Base-by-base conservation (phyloP, 805 yeast genomes). In the Metschnikowia santaceciliae region DNA sequence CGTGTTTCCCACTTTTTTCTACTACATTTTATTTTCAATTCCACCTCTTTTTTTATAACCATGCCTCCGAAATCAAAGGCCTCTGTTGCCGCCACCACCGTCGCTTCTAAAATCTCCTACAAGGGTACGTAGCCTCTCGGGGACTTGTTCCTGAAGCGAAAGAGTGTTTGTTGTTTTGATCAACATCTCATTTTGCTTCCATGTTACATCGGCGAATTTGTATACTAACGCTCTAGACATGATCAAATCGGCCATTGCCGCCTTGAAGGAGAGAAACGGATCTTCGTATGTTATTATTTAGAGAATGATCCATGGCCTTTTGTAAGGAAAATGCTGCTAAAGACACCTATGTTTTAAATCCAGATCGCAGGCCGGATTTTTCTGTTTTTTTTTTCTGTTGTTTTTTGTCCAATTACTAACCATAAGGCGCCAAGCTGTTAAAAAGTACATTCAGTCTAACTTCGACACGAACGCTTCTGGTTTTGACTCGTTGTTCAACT, bases 201-300 rank as follows among this genome's bases (percentile, higher is more conserved):
- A 6, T 20, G 44, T 15, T 30, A 20, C 8, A 23, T 6, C 10
- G 10, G 20, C 20, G 22, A 40, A 40, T 15, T 32, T 7, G 14
- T 32, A 23, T 46, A 55, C 63, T 61, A 49, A 59, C 66, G 26
- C 47, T 15, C 37, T 45, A 80, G 87, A 83, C 53, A 77, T 82
- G 81, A 81, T 83, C 66, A 76, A 76, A 63, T 81, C 85, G 53
- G 95, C 92, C 46, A 76, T 89, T 56, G 64, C 76, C 37, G 75
- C 86, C 46, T 78, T 89, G 63, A 86, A 86, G 62, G 91, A 87
- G 64, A 83, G 95, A 72, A 86, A 79, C 54, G 96, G 96, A 50
- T 82, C 90, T 43, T 77, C 81, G 82, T 78, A 77, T 60, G 83
- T 78, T 51, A 51, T 34, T 33, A 8, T 14, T 32, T 14, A 20